Conservation (phyloP, 2,329 filamentous ascomycete species). For the Emergomyces africanus region DNA sequence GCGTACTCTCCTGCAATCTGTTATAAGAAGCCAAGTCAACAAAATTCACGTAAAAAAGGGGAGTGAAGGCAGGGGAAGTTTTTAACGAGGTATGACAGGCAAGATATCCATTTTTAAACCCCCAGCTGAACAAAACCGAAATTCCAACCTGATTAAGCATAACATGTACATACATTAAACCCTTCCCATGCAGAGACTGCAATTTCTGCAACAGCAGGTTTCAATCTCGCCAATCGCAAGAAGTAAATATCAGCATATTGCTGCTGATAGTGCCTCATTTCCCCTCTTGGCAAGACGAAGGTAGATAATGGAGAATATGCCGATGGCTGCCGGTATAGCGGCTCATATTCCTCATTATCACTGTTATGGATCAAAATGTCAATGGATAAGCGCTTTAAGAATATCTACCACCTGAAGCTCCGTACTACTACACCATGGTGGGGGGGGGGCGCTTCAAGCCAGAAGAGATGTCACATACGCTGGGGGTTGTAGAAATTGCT, state of each 20-base stretch:
- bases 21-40: not conserved
- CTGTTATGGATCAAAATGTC: constrained; percentile 9
- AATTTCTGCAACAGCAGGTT: constrained; percentile 63
- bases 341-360: constrained; percentile 25
- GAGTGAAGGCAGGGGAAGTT: not conserved
- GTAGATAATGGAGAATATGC: constrained; percentile 62
- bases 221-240: constrained; percentile 73
- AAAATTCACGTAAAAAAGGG: not conserved
- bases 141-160: not conserved
- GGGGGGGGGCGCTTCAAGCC: not conserved
- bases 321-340: constrained; percentile 42
- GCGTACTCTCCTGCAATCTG: constrained; percentile 64
- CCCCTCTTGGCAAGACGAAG: constrained; percentile 56
- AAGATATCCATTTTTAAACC: not conserved
- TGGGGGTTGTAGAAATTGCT: constrained; percentile 19
- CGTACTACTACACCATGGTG: not conserved
- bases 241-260: constrained; percentile 99
- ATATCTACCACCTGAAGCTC: not conserved
- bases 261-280: constrained; percentile 65
- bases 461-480: constrained; percentile 12
- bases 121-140: too few relatives aligned
- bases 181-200: constrained; percentile 66
- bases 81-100: not conserved
- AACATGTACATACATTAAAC: constrained; percentile 40
- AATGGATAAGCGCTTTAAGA: constrained; percentile 3